These are phyloP conservation scores for Chimonanthus praecox DNA, from an alignment of 164 flowering plant genomes.

Conservation along the genomic window DNA sequence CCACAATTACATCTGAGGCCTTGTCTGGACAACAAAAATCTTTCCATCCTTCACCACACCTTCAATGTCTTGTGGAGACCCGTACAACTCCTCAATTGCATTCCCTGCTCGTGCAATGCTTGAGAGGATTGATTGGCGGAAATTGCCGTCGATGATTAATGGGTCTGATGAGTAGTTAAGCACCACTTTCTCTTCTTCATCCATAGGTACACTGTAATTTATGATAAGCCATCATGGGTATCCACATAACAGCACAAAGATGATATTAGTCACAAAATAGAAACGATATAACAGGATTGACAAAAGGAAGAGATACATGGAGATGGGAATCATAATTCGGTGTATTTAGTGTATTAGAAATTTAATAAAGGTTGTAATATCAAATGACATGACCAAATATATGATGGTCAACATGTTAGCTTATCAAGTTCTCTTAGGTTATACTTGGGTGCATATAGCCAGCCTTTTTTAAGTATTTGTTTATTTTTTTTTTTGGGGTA, in stretches of 20 bases:
- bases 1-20: constrained; percentile 77
- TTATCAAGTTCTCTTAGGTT: too few species aligned
- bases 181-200: constrained; percentile 79
- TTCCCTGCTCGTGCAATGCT: constrained; percentile 75
- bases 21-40: constrained; percentile 85
- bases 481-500: too few species aligned
- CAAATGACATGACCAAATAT: too few species aligned
- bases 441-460: too few species aligned
- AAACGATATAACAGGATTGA: too few species aligned
- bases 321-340: too few species aligned
- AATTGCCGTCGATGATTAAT: constrained; percentile 49
- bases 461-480: too few species aligned
- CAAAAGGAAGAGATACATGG: too few species aligned
- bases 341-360: too few species aligned
- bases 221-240: neutral
- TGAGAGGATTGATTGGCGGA: constrained; percentile 60
- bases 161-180: constrained; percentile 81
- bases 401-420: too few species aligned
- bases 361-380: too few species aligned
- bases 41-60: constrained; percentile 91
- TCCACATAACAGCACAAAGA: neutral
- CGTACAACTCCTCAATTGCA: constrained; percentile 82
- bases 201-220: constrained; percentile 79
- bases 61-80: constrained; percentile 94
- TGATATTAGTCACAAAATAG: too few species aligned